Evolutionary conservation across 805 yeast genomes (phyloP).

Genomic region (Jamesozyma lodderae): DNA sequence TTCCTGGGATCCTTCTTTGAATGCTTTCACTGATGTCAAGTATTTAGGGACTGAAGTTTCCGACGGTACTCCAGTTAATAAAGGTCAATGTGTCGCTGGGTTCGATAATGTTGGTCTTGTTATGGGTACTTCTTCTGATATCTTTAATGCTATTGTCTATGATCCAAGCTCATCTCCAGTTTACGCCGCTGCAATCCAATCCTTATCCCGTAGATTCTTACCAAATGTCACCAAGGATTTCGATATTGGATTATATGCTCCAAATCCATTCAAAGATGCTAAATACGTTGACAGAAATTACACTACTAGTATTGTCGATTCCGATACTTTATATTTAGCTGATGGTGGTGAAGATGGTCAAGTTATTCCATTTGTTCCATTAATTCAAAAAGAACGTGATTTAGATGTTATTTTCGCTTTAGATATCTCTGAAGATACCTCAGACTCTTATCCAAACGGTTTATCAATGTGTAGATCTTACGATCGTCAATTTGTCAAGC

Average conservation of each 20-base stretch:
- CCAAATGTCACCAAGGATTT: neutral
- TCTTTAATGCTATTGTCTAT: conserved; percentile 58
- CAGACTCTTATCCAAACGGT: conserved; percentile 58
- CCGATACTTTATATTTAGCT: conserved; percentile 42
- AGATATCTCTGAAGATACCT: conserved; percentile 62
- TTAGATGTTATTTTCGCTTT: conserved; percentile 57
- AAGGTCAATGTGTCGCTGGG: conserved; percentile 49
- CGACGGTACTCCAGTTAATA: conserved; percentile 45
- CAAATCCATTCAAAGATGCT: conserved; percentile 59
- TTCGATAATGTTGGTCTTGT: conserved; percentile 76
- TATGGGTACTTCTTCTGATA: conserved; percentile 73
- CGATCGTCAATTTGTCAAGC: conserved; percentile 48
- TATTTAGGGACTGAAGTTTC: conserved; percentile 60
- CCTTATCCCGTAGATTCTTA: conserved; percentile 38
- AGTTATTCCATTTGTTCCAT: conserved; percentile 57
- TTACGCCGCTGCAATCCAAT: conserved; percentile 32
- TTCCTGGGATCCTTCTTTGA: conserved; percentile 74
- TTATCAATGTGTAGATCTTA: conserved; percentile 47
- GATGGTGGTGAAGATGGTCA: conserved; percentile 70
- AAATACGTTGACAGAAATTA: conserved; percentile 27
- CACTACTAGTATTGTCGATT: conserved; percentile 32
- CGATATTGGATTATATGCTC: conserved; percentile 45
- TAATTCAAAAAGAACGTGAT: conserved; percentile 48
- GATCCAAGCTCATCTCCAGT: conserved; percentile 42
- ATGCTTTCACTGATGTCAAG: conserved; percentile 53